These are phyloP conservation scores for Nigrospora osmanthi DNA, from an alignment of 2,329 filamentous ascomycete species.

Conservation along the genomic window DNA sequence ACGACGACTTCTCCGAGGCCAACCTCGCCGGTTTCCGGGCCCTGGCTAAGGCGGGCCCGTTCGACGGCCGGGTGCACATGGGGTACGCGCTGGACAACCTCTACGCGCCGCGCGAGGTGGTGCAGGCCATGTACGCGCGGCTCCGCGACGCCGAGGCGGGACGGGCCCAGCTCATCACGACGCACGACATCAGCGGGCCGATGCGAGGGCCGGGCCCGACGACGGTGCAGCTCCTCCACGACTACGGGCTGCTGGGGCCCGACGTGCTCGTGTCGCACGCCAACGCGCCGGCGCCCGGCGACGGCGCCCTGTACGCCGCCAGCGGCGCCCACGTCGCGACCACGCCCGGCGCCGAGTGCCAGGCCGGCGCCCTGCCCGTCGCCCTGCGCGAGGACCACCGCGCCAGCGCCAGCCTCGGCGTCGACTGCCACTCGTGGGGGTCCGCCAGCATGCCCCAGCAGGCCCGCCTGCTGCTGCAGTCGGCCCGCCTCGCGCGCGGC, in stretches of 20 bases:
- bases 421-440: conserved; percentile 25
- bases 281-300: conserved; percentile 19
- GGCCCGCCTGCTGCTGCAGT: conserved; percentile 23
- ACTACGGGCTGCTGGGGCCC: conserved; percentile 30
- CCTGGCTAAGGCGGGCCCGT: conserved; percentile 21
- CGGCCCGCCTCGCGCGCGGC: conserved; percentile 19
- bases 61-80: conserved; percentile 26
- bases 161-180: conserved; percentile 30
- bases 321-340: conserved; percentile 28
- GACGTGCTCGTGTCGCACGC: conserved; percentile 33
- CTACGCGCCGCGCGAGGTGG: conserved; percentile 26
- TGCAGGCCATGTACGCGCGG: conserved; percentile 26
- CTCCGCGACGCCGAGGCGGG: conserved; percentile 19
- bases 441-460: conserved; percentile 21
- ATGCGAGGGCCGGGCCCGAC: conserved; percentile 6
- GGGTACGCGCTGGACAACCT: conserved; percentile 35
- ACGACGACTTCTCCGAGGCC: conserved; percentile 23
- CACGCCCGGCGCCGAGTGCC: conserved; percentile 42
- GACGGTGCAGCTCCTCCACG: conserved; percentile 16
- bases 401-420: conserved; percentile 20
- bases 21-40: conserved; percentile 25
- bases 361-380: conserved; percentile 33
- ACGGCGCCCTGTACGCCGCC: conserved; percentile 24
- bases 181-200: conserved; percentile 21
- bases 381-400: conserved; percentile 22